Percentiles rank a stretch among this genome's conserved stretches.
phyloP scores from a whole-genome alignment of 2,329 filamentous ascomycete genomes.

The Talaromyces sp. region DNA sequence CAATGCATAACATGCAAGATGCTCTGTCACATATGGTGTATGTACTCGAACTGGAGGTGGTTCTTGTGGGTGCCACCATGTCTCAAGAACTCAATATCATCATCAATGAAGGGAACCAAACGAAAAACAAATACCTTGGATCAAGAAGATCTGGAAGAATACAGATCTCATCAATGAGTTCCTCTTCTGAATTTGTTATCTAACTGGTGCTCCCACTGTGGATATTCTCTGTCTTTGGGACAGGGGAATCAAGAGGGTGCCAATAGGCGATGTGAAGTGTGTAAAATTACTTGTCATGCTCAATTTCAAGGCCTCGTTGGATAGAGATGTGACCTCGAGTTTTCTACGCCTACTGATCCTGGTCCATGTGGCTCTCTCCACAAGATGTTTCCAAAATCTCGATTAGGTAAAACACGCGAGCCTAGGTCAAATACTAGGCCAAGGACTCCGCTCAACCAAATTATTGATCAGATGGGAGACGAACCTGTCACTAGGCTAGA shows the following conservation, averaged over 20 bases:
- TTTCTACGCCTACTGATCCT: too few relatives aligned
- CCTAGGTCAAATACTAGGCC: too few relatives aligned
- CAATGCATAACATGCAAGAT: conserved; percentile 11
- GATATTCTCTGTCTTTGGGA: conserved; percentile 5
- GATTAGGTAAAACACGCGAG: too few relatives aligned
- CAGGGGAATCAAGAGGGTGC: conserved; percentile 7
- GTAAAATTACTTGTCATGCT: conserved; percentile 6
- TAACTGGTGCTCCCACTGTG: conserved; percentile 7
- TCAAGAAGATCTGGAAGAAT: background rate
- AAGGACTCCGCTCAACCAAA: too few relatives aligned
- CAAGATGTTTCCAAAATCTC: too few relatives aligned
- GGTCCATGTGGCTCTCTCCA: too few relatives aligned
- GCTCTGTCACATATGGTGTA: background rate
- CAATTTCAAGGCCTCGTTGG: background rate
- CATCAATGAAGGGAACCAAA: background rate
- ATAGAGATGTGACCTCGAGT: background rate
- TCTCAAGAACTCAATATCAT: background rate
- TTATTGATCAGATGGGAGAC: too few relatives aligned
- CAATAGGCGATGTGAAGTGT: conserved; percentile 2
- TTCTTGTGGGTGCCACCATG: background rate
- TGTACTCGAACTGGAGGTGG: background rate
- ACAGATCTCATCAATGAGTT: conserved; percentile 1
- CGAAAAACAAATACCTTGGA: background rate
- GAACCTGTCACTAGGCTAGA: too few relatives aligned
- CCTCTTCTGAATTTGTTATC: conserved; percentile 3